A percentile compares a stretch with the other conserved stretches of the same genome.
phyloP scores from a whole-genome alignment of 345 rosid genomes.

The Raphanus raphanistrum region DNA sequence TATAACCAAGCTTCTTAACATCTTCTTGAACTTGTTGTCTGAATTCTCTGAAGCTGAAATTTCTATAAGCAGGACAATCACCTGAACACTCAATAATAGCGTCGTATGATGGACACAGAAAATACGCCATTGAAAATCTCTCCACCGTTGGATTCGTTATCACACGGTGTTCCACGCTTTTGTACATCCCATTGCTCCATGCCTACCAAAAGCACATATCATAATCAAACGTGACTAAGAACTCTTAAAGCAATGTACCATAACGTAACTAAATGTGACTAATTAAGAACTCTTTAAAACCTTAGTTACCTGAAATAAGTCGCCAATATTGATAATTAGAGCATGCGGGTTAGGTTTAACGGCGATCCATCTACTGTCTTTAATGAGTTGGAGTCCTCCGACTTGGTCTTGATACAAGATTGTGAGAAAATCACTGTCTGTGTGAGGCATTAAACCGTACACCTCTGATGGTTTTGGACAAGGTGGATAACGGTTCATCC shows the following conservation, averaged over 20 bases:
- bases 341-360: constrained; percentile 85
- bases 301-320: constrained; percentile 75
- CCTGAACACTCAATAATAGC: constrained; percentile 55
- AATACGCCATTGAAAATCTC: constrained; percentile 88
- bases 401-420: constrained; percentile 83
- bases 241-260: neutral
- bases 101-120: constrained; percentile 81
- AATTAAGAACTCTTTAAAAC: neutral
- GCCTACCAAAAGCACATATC: constrained; percentile 47
- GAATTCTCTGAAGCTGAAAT: constrained; percentile 73
- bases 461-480: constrained; percentile 57
- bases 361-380: constrained; percentile 77
- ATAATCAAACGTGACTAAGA: neutral
- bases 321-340: constrained; percentile 87
- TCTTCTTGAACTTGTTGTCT: constrained; percentile 79
- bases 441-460: constrained; percentile 87
- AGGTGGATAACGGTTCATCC: constrained; percentile 89
- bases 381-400: constrained; percentile 85
- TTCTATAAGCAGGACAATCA: constrained; percentile 56
- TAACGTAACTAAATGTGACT: neutral
- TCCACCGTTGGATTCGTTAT: constrained; percentile 66
- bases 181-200: constrained; percentile 86
- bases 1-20: constrained; percentile 67
- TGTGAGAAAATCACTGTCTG: constrained; percentile 96
- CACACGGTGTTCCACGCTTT: constrained; percentile 82